Base-by-base conservation (phyloP, 331 rosid species). In the Quercus lobata region DNA sequence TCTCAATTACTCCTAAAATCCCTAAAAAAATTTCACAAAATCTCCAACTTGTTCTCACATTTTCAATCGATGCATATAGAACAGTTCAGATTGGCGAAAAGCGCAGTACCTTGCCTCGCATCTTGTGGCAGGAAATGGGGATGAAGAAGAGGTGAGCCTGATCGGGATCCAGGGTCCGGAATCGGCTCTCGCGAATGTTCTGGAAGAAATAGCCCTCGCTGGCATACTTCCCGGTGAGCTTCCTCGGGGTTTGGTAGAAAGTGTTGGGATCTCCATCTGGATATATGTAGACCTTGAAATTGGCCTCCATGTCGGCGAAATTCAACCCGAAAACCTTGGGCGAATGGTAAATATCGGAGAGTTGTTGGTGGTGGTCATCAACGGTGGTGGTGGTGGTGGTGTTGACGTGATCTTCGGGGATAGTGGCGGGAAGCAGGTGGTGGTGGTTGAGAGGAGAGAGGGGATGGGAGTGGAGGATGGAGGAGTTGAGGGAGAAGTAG, bases 251-350 rank as follows among this genome's bases (percentile, higher is more conserved):
- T 87, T 93, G 99, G 80, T 91, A 95, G 71, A 83, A 95, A 18
- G 99, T 93, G 3, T 93, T 91, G 68, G 98, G 88, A 91, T 93
- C 99, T 12, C 99, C 99, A 72, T 95, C 98, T 3, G 97, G 94
- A 75, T 95, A 95, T 66, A 93, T 88, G 19, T 86, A 95, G 4
- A 95, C 98, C 94, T 93, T 95, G 85, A 93, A 91, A 75, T 83
- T 90, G 82, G 81, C 78, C 89, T 86, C 93, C 99, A 95, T 95
- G 49, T 89, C 96, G 2, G 86, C 98, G 54, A 77, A 95, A 84
- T 90, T 90, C 76, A 92, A 49, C 79, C 91, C 74, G 83, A 95
- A 95, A 60, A 90, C 92, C 72, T 86, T 84, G 74, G 98, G 92
- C 37, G 90, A 90, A 86, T 95, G 97, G 75, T 89, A 93, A 2